Base-by-base conservation (phyloP, 768 basidiomycete species). In the Lactarius trivialis region DNA sequence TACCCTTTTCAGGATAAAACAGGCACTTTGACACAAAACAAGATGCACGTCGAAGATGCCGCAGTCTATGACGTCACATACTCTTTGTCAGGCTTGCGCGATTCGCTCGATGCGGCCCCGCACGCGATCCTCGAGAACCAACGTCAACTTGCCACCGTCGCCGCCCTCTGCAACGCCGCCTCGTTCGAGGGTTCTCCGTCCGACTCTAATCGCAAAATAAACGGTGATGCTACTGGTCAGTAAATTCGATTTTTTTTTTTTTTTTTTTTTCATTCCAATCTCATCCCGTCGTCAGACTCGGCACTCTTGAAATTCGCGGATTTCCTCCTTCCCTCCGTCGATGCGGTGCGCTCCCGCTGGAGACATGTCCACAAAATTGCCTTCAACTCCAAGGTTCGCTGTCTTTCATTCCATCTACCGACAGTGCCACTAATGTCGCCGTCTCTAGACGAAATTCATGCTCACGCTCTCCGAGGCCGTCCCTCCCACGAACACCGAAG, bases 21-120 rank as follows among this genome's bases (percentile, higher is more conserved):
- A 0, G 82, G 84, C 15, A 85, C 83, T 0, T 72, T 86, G 21
- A 86, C 85, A 1, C 77, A 80, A 68, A 85, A 84, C 69, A 76
- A 73, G 63, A 85, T 86, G 84, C 75, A 80, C 12, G 83, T 80
- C 49, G 78, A 79, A 32, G 79, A 80, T 50, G 72, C 78, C 37
- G 77, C 79, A 65, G 73, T 71, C 53, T 72, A 71, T 61, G 74
- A 69, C 71, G 71, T 56, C 65, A 70, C 49, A 67, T 71, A 21
- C 66, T 68, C 19, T 56, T 72, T 21, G 58, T 45, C 43, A 4
- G 24, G 58, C 14, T 51, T 67, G n/a, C 33, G 28, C 24, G 55
- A 65, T 30, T 43, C 14, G 4, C 21, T 67, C 1, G 50, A 52
- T 33, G 43, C 60, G 32, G 63, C 17, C 7, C 26, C 30, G 24